These are phyloP conservation scores for Rutstroemia sp. DNA, from an alignment of 2,329 filamentous ascomycete species.

Conservation along the genomic window DNA sequence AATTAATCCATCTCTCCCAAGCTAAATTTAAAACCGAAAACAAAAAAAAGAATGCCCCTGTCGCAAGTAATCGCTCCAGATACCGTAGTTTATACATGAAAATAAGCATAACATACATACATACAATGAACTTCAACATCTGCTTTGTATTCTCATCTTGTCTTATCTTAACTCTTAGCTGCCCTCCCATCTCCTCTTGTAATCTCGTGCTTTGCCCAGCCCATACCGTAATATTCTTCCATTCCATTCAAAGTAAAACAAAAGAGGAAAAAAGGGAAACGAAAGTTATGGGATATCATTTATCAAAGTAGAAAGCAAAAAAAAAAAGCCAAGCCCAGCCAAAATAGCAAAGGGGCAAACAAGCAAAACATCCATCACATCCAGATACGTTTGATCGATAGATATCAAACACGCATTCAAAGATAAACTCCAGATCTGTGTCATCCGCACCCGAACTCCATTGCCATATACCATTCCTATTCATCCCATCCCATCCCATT, in stretches of 20 bases:
- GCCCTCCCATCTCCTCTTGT: neutral
- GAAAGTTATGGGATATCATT: slow-evolving; percentile 11
- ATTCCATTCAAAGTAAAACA: neutral
- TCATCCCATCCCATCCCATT: neutral
- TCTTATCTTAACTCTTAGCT: neutral
- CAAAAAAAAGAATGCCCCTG: too few relatives aligned
- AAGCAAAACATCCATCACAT: neutral
- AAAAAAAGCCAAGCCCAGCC: neutral
- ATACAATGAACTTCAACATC: too few relatives aligned
- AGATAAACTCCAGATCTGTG: neutral
- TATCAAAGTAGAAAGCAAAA: neutral
- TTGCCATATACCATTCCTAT: neutral
- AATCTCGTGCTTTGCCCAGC: neutral
- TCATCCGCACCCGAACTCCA: neutral
- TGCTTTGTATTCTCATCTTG: neutral
- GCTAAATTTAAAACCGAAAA: too few relatives aligned
- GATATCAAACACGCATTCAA: neutral
- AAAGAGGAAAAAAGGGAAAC: neutral
- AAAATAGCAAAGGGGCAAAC: neutral
- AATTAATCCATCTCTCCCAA: too few relatives aligned
- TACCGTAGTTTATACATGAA: too few relatives aligned
- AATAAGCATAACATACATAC: too few relatives aligned
- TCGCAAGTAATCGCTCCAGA: too few relatives aligned
- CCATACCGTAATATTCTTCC: too few relatives aligned
- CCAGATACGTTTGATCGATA: too few relatives aligned